Percentiles rank a stretch among this genome's conserved stretches.
Evolutionary conservation across 2,329 filamentous ascomycete species (phyloP).

Genomic region (Beauveria scarabaeidicola): DNA sequence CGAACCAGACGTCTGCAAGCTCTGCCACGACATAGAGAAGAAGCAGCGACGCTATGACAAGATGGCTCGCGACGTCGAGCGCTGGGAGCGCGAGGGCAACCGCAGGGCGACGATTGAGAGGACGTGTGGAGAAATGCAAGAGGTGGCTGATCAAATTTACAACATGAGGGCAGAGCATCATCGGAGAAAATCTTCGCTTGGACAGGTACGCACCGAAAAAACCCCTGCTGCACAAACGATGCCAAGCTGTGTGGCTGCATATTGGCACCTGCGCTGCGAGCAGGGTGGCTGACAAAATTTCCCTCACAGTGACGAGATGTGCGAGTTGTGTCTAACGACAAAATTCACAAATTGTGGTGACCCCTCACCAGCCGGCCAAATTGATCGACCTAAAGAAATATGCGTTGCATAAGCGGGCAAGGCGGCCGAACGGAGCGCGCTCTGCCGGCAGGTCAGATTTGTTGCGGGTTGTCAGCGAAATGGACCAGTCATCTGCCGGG

Average conservation of each 20-base stretch:
- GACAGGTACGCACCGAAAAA: constrained; percentile 19
- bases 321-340: constrained; percentile 1
- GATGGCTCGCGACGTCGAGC: constrained; percentile 64
- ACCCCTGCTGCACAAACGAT: not conserved
- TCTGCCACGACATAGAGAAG: constrained; percentile 83
- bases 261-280: not conserved
- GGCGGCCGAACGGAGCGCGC: constrained; percentile 3
- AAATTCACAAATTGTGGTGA: constrained; percentile 8
- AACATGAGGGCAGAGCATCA: constrained; percentile 35
- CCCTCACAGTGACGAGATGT: not conserved
- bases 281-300: constrained; percentile 5
- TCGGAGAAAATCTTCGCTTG: constrained; percentile 26
- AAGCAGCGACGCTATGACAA: constrained; percentile 69
- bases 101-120: constrained; percentile 64
- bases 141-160: constrained; percentile 53
- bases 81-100: constrained; percentile 71
- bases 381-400: constrained; percentile 6
- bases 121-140: constrained; percentile 59
- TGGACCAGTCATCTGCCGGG: constrained; percentile 12
- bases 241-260: not conserved
- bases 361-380: constrained; percentile 8
- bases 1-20: constrained; percentile 61
- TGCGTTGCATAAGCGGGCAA: constrained; percentile 4
- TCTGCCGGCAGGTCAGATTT: constrained; percentile 10
- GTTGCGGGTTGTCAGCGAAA: constrained; percentile 9